Evolutionary conservation across 1,284 basidiomycete species (phyloP), one percentile per base, ranked within the genome.

Genomic region (Trametes versicolor): DNA sequence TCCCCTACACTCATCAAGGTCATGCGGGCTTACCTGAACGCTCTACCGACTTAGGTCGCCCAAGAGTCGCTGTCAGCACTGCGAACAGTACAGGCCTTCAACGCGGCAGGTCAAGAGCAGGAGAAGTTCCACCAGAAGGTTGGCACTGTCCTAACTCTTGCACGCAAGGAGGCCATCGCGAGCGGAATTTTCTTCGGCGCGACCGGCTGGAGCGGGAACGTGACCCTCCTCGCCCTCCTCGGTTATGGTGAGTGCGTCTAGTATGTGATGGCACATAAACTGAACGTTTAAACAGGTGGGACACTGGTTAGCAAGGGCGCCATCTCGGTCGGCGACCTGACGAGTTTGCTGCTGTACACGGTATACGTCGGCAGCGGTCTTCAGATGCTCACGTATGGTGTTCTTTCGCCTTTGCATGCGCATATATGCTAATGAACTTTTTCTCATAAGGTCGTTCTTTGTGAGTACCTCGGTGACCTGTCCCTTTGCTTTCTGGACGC

Each of bases 141-240:
- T 3, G 80, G 84, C 23, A 78, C 79, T 4, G 93, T 99, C 6
- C 87, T 97, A 23, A 76, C 82, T 5, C 86, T 99, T 54, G 94
- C 93, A 19, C 88, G 88, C 69, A 94, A 91, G 73, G 97, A 99
- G 79, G 96, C 97, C 0, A 83, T 93, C 66, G 97, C 97, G 0
- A 92, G 89, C 58, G 97, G 94, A 17, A 90, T 96, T 65, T 99
- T 98, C 81, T 98, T 95, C 77, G 97, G 95, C 17, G 89, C 89
- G 61, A 97, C 94, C 0, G 96, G 96, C 0, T 94, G 97, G 86
- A 96, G 96, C 57, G 98, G 98, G 12, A 99, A 99, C 76, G 85
- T 98, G 52, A 96, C 96, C 0, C 81, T 99, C 66, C 82, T 99
- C 49, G 94, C 92, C 55, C 79, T 99, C 41, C 83, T 99, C 39